Conservation (phyloP, 176 grass and related monocot species). For the Carex myosuroides region DNA sequence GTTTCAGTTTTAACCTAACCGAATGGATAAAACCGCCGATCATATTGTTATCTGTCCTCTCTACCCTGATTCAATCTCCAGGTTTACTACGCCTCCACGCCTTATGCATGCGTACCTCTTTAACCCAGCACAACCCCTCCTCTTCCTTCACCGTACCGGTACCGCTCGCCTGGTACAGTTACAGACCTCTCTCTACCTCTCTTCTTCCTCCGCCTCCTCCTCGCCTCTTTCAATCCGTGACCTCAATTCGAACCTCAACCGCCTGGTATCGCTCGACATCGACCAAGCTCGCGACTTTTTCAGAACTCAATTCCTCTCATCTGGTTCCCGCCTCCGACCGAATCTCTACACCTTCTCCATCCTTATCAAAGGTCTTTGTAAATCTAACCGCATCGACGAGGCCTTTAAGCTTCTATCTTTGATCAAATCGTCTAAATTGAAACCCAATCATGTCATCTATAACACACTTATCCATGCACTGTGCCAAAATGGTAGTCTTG, state of each 20-base stretch:
- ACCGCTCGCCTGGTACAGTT: background rate
- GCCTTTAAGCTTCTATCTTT: slow-evolving; percentile 26
- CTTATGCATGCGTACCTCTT: background rate
- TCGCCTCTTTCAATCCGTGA: slow-evolving; percentile 9
- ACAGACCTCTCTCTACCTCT: background rate
- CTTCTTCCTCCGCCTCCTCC: slow-evolving; percentile 6
- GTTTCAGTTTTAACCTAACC: no score
- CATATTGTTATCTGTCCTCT: no score
- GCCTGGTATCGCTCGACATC: slow-evolving; percentile 28
- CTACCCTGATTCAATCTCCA: no score
- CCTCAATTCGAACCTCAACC: slow-evolving; percentile 23
- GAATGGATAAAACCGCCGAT: no score
- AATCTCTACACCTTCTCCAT: slow-evolving; percentile 31
- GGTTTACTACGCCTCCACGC: background rate
- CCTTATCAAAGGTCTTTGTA: slow-evolving; percentile 34
- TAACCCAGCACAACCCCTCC: background rate
- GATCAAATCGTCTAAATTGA: slow-evolving; percentile 25
- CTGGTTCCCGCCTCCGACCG: background rate
- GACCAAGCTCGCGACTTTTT: slow-evolving; percentile 25
- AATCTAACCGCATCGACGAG: slow-evolving; percentile 28
- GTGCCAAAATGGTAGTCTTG: slow-evolving; percentile 21
- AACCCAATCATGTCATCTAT: slow-evolving; percentile 30
- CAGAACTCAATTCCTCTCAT: slow-evolving; percentile 8
- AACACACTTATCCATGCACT: slow-evolving; percentile 33
- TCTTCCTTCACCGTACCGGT: background rate